Base-by-base conservation (phyloP, 305 asterid genomes). In the Solanum hybrid region DNA sequence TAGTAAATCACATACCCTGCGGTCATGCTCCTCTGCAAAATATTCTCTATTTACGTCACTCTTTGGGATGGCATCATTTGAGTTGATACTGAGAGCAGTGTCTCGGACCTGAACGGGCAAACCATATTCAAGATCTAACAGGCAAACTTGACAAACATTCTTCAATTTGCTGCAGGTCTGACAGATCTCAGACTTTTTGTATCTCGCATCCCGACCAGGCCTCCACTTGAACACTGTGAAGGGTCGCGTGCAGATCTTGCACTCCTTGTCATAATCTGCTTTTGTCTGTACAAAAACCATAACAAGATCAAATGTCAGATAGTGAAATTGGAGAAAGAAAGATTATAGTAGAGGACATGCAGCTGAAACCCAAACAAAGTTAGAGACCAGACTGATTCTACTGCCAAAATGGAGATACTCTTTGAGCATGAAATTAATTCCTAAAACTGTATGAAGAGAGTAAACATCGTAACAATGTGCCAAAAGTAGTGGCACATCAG, bases 201-300 rank as follows among this genome's bases (percentile, higher is more conserved):
- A 96, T 93, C 99, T 96, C 45, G 99, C 98, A 93, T 97, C 99
- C 76, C 99, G 99, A 51, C 99, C 99, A 77, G 98, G 99, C 90
- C 99, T 95, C 99, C 99, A 96, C 92, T 98, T 94, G 89, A 97
- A 97, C 80, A 97, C 98, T 4, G 99, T 95, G 93, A 97, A 97
- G 37, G 99, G 99, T 73, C 99, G 92, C 24, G 99, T 95, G 91
- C 99, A 97, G 86, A 97, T 97, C 95, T 95, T 97, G 96, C 99
- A 97, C 93, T 96, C 98, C 92, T 95, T 97, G 89, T 95, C 99
- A 90, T 93, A 96, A 89, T 95, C 99, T 86, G 98, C 95, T 92
- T 94, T 97, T 38, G 99, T 96, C 99, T 97, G 93, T 92, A 91
- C 3, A n/a, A 27, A 27, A 82, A 26, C 17, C 87, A 82, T 82